Evolutionary conservation across 2,329 filamentous ascomycete species (phyloP), one percentile per base, ranked within the genome.

Genomic region (Aspergillus hortae): DNA sequence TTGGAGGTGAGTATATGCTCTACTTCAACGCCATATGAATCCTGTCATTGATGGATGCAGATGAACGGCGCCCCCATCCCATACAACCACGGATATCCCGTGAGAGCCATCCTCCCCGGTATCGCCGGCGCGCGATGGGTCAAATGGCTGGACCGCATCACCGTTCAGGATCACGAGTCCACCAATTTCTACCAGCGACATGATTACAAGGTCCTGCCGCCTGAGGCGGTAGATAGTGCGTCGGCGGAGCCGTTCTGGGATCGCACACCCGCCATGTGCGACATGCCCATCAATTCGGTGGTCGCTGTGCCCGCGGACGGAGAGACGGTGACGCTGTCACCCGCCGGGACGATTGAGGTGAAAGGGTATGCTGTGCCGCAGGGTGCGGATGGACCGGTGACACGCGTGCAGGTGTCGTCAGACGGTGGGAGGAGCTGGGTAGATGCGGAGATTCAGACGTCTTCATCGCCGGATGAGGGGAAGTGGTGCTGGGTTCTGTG

Each of bases 401-500:
- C 71, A 3, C 75, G 68, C 42, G 81, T 84, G 1, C 78, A 84
- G 60, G 75, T 84, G 21, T 79, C 74, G 4, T 67, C 58, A 0
- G 79, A 83, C 60, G 73, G 69, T 15, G 79, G 80, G 0, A 58
- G 64, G 41, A 77, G 69, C 0, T 84, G 81, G 81, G 61, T 67
- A 4, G 70, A 79, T 50, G 79, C 80, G 3, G 64, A 76, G 41
- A 61, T 79, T 21, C 53, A 65, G 12, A 49, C 48, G 50, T 52
- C 43, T 36, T 53, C 47, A 15, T 48, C 55, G 30, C 50, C 46
- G 17, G 7, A 11, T 38, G 59, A 56, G 19, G 71, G 71, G 10
- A 80, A 76, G 56, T 83, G 81, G 82, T 74, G 76, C 41, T 85
- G 81, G 82, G 74, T 74, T 42, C 61, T 85, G 33, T 85, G 81